Conservation (phyloP, 2,329 filamentous ascomycete genomes). For the Lachnellula arida region DNA sequence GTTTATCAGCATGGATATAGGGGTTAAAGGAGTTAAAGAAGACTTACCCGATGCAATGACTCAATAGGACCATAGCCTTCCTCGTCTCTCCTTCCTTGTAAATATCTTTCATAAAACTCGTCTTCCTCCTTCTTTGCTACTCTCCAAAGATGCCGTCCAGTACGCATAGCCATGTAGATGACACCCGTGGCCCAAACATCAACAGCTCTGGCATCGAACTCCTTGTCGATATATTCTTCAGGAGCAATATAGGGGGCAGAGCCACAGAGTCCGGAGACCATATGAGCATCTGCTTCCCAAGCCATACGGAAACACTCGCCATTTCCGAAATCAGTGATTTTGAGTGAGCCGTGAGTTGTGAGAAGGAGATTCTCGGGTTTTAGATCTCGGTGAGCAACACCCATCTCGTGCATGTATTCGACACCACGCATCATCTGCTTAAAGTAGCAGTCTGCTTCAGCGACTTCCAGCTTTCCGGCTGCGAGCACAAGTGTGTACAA, state of each 20-base stretch:
- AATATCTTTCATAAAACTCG: slow-evolving; percentile 92
- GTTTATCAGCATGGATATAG: slow-evolving; percentile 10
- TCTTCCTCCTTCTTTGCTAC: slow-evolving; percentile 97
- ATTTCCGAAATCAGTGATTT: slow-evolving; percentile 98
- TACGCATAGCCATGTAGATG: slow-evolving; percentile 99
- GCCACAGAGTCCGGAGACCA: slow-evolving; percentile 95
- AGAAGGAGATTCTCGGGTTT: slow-evolving; percentile 96
- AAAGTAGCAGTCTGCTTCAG: slow-evolving; percentile 96
- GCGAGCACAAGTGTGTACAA: slow-evolving; percentile 90
- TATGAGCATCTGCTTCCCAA: slow-evolving; percentile 97
- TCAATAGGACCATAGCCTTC: slow-evolving; percentile 96
- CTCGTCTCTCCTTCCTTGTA: slow-evolving; percentile 88
- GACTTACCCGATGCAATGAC: slow-evolving; percentile 83
- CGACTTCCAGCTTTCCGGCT: slow-evolving; percentile 84
- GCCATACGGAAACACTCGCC: slow-evolving; percentile 99
- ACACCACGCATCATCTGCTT: slow-evolving; percentile 99
- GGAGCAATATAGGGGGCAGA: slow-evolving; percentile 97
- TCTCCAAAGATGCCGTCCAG: slow-evolving; percentile 91
- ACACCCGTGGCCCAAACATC: slow-evolving; percentile 98
- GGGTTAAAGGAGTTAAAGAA: not conserved
- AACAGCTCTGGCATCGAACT: slow-evolving; percentile 96
- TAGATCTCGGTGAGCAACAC: slow-evolving; percentile 91
- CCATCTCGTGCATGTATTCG: slow-evolving; percentile 99
- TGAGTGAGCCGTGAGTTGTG: slow-evolving; percentile 86
- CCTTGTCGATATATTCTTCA: slow-evolving; percentile 90